Base-by-base conservation (phyloP, 192 early-diverging fungal species). In the Backusella macrospora region DNA sequence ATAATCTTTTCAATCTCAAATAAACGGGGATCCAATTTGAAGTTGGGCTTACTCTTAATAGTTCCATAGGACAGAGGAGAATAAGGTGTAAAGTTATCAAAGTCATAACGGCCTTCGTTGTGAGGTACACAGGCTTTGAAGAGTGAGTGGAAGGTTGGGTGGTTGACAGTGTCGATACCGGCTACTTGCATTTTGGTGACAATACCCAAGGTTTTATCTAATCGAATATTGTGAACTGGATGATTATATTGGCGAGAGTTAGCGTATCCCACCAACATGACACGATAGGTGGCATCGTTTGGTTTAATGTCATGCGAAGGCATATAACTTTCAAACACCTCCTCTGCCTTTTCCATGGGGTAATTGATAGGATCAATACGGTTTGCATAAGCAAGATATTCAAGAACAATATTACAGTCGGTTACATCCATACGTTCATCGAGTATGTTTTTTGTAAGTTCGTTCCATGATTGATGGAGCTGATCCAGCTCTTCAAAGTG, bases 1-100 rank as follows among this genome's bases (percentile, higher is more conserved):
- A 82, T 82, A 21, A 82, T 71, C 37, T 71, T 70, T 65, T 82
- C 80, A 29, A 82, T 73, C 26, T 82, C 80, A 49, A 78, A 78
- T 21, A 82, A 10, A 29, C 80, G 80, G 10, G 21, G 63, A 66
- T 82, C 80, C 34, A 80, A 49, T 29, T 62, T 59, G 23, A 47
- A 42, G 4, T 40, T 44, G n/a, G 52, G 63, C 9, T 48, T 34
- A 67, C 39, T 67, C 1, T 39, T 39, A 7, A 39, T 46, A n/a
- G 52, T 26, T 6, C 52, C 52, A 39, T 44, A 62, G 5, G 76
- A 46, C 5, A 79, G 18, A 14, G 29, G 21, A 14, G 74, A 72
- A 37, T 71, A 55, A 3, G 59, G 39, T 5, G 16, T 5, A 26
- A 78, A 82, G 38, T 78, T 45, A 40, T 82, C 80, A 47, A 70